These are phyloP conservation scores for Lotmaria passim DNA, from an alignment of 208 protist species.

Conservation along the genomic window DNA sequence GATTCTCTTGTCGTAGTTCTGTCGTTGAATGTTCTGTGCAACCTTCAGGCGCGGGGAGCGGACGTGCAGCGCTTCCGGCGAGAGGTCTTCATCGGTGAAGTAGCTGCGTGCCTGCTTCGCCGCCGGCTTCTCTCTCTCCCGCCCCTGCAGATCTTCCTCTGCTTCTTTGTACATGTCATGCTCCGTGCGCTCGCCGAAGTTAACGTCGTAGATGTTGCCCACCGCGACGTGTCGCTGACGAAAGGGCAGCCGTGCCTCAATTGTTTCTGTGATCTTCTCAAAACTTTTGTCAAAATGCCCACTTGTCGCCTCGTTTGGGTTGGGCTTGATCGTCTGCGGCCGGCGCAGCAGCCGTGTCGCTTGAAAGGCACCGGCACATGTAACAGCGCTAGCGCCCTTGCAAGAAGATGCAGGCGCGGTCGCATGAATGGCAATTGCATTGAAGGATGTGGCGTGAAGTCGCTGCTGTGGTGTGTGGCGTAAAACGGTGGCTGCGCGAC, in stretches of 20 bases:
- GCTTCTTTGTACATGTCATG: slow-evolving; percentile 59
- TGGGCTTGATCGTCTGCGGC: slow-evolving; percentile 78
- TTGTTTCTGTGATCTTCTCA: slow-evolving; percentile 73
- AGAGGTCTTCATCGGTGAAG: slow-evolving; percentile 71
- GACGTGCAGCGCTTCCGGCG: slow-evolving; percentile 55
- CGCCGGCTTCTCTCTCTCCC: slow-evolving; percentile 59
- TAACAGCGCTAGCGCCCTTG: too few relatives aligned
- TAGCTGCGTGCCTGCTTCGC: slow-evolving; percentile 74
- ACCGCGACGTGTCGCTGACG: slow-evolving; percentile 59
- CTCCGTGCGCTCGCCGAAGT: slow-evolving; percentile 63
- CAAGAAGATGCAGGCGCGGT: too few relatives aligned
- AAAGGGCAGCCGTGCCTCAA: slow-evolving; percentile 67
- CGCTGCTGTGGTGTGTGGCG: neutral
- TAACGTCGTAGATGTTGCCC: slow-evolving; percentile 68
- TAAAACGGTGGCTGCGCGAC: neutral
- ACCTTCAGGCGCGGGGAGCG: slow-evolving; percentile 73
- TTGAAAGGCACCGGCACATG: slow-evolving; percentile 16
- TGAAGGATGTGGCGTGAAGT: too few relatives aligned
- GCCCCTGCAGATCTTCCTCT: slow-evolving; percentile 66
- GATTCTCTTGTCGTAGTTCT: slow-evolving; percentile 64
- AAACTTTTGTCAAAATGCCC: slow-evolving; percentile 85
- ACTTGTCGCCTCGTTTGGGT: slow-evolving; percentile 64
- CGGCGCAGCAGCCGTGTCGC: slow-evolving; percentile 41
- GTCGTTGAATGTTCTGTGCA: slow-evolving; percentile 56
- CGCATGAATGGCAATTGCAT: too few relatives aligned